A percentile compares a stretch with the other conserved stretches of the same genome.
Conservation (phyloP, 768 basidiomycete species). For the Suillus decipiens region DNA sequence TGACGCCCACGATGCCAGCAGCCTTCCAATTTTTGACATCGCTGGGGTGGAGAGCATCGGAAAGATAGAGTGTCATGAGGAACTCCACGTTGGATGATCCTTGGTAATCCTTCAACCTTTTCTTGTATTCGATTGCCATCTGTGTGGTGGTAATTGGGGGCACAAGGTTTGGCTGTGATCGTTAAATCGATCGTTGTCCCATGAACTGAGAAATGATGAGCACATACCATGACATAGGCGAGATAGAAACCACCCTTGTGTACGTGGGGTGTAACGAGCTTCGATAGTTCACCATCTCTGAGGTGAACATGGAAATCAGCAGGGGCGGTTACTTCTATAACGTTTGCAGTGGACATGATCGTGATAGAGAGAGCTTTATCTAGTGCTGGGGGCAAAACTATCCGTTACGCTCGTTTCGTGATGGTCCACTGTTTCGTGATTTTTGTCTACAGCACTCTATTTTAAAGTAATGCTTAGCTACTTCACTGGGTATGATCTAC, state of each 20-base stretch:
- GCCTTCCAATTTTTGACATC: constrained; percentile 87
- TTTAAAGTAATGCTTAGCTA: too few relatives aligned
- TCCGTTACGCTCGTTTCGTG: too few relatives aligned
- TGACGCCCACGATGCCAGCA: constrained; percentile 87
- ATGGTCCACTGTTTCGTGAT: too few relatives aligned
- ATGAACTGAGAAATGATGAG: constrained; percentile 15
- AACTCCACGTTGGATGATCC: constrained; percentile 65
- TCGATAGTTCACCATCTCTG: constrained; percentile 79
- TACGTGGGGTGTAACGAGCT: constrained; percentile 89
- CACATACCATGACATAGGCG: constrained; percentile 92
- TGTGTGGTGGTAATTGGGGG: constrained; percentile 86
- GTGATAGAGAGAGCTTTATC: constrained; percentile 26
- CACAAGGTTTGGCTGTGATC: constrained; percentile 80
- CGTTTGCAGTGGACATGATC: constrained; percentile 26
- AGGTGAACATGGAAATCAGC: constrained; percentile 98
- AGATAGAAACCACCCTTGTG: constrained; percentile 84
- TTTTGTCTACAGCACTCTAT: too few relatives aligned
- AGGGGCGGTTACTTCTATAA: constrained; percentile 46
- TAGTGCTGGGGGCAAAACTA: neutral
- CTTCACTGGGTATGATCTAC: too few relatives aligned
- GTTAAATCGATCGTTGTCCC: constrained; percentile 15
- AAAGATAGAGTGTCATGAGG: constrained; percentile 97
- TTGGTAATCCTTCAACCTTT: constrained; percentile 71
- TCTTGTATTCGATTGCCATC: constrained; percentile 79
- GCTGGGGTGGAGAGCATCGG: constrained; percentile 83